Base-by-base conservation (phyloP, 306 rosid species). In the Lathyrus aphaca region DNA sequence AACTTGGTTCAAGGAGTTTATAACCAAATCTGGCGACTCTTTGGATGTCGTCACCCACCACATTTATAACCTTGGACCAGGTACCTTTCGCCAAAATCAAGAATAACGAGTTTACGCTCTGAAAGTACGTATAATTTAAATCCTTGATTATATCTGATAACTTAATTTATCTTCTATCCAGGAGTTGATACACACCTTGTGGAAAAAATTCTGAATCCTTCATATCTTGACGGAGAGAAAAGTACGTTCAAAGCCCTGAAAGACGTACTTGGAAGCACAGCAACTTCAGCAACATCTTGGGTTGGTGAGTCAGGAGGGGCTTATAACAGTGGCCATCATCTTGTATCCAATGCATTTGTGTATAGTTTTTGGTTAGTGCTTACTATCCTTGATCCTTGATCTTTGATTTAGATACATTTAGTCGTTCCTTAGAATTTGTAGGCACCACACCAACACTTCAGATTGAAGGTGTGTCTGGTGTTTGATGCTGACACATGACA, bases 241-340 rank as follows among this genome's bases (percentile, higher is more conserved):
- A 35, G 46, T 64, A 87, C 95, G 44, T 94, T 91, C 66, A 73
- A 78, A 8, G 77, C 54, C 76, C 96, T 94, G 43, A 85, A 71
- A 17, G 49, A 69, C 74, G 14, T 85, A 74, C 77, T 91, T 16
- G 72, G 19, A 79, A 81, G 81, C 46, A 81, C 91, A 55, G 74
- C 66, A 66, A 86, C 86, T 63, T 75, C 92, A 7, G 89, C 96
- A 27, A 70, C 58, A 40, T 90, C 99, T 0, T 94, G 99, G 97
- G 99, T 94, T 71, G 96, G 97, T 29, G 99, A 94, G 77, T 77
- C 99, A 4, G 99, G 99, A 81, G 99, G 99, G 50, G 99, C 99
- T 19, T 94, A 89, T 74, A 94, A 91, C 77, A 94, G 99, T 59
- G 99, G 97, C 46, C 91, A 68, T 49, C 87, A 91, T 77, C 92